phyloP scores from a whole-genome alignment of 2,329 filamentous ascomycete genomes.

The Epicoccum sorghinum region DNA sequence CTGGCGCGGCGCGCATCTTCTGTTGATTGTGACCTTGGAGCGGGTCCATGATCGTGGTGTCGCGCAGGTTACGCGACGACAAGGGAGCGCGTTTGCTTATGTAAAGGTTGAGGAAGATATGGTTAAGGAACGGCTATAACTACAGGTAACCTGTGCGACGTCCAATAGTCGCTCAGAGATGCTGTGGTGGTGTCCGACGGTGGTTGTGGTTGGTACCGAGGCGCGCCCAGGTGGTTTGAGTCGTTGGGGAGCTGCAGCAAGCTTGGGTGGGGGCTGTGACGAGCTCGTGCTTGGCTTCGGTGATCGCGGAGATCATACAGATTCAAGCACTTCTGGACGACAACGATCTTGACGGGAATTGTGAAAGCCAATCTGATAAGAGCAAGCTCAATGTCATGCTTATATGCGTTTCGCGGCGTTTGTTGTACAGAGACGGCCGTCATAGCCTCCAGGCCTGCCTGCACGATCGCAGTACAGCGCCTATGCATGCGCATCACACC shows the following conservation, averaged over 20 bases:
- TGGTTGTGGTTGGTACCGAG: constrained; percentile 43
- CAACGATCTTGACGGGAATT: not conserved
- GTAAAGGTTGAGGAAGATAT: constrained; percentile 8
- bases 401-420: constrained; percentile 33
- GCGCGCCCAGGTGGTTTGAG: constrained; percentile 30
- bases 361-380: not conserved
- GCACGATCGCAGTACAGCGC: constrained; percentile 13
- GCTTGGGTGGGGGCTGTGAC: constrained; percentile 30
- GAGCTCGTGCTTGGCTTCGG: not conserved
- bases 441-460: constrained; percentile 5
- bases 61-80: constrained; percentile 43
- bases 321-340: not conserved
- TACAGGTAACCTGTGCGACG: constrained; percentile 13
- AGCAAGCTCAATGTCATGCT: constrained; percentile 22
- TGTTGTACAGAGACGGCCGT: constrained; percentile 30
- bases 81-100: constrained; percentile 32
- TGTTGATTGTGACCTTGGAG: constrained; percentile 45
- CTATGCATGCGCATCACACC: constrained; percentile 14
- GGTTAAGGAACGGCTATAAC: not conserved
- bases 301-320: not conserved
- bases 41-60: constrained; percentile 45
- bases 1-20: constrained; percentile 46
- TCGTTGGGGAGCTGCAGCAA: constrained; percentile 34
- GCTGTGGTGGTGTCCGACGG: constrained; percentile 38
- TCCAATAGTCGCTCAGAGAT: constrained; percentile 36